Evolutionary conservation across 2,329 filamentous ascomycete species (phyloP).

Genomic region (Aureobasidium subglaciale): DNA sequence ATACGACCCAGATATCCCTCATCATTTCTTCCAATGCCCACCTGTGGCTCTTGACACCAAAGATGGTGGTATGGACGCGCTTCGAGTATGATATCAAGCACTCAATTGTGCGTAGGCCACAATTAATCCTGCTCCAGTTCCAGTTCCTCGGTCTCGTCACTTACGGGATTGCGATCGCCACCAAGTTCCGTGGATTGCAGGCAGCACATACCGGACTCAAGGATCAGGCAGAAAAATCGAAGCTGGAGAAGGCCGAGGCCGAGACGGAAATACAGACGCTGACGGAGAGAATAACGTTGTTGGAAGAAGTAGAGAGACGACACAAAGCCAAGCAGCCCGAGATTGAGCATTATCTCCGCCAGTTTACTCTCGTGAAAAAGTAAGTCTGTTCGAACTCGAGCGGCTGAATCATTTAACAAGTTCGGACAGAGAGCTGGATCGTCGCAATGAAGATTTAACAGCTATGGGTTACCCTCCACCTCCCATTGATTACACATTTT

Average conservation of each 20-base stretch:
- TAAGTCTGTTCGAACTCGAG: constrained; percentile 19
- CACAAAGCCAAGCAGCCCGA: constrained; percentile 29
- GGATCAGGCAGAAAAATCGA: constrained; percentile 21
- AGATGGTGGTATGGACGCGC: constrained; percentile 36
- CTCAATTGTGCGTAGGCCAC: neutral
- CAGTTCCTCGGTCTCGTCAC: constrained; percentile 37
- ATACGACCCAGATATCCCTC: constrained; percentile 38
- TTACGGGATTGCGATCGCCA: constrained; percentile 25
- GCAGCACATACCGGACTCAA: constrained; percentile 19
- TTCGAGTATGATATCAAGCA: constrained; percentile 24
- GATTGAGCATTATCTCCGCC: constrained; percentile 31
- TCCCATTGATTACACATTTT: neutral
- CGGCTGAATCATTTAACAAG: constrained; percentile 1
- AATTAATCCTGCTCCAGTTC: constrained; percentile 32
- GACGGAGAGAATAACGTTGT: constrained; percentile 17
- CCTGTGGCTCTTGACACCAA: constrained; percentile 34
- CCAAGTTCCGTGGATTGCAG: constrained; percentile 15
- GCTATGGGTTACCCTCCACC: neutral
- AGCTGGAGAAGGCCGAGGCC: constrained; percentile 23
- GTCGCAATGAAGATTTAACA: neutral
- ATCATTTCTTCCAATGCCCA: constrained; percentile 37
- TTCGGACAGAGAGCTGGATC: constrained; percentile 13
- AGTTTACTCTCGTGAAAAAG: constrained; percentile 28
- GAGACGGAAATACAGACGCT: constrained; percentile 19
- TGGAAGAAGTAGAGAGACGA: constrained; percentile 23